Percentiles rank a stretch among this genome's conserved stretches.
These are phyloP conservation scores for Cotoneaster glaucophyllus DNA, from an alignment of 306 rosid genomes.

Conservation along the genomic window DNA sequence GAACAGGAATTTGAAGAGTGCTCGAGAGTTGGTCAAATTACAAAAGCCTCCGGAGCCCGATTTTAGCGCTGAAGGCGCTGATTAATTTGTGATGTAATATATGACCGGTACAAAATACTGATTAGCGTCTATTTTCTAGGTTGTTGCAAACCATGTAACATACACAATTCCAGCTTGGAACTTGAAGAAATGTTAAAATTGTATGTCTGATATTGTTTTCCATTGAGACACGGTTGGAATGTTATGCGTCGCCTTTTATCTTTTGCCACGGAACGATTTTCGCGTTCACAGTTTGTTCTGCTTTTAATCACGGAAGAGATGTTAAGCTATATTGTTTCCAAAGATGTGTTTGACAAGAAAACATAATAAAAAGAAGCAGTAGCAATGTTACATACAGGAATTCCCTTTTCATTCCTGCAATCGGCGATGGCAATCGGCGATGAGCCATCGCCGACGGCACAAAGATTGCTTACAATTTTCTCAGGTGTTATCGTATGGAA, in stretches of 20 bases:
- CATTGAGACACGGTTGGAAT: neutral
- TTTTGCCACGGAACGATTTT: neutral
- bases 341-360: neutral
- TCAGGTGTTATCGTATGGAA: conserved; percentile 22
- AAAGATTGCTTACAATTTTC: conserved; percentile 24
- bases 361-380: neutral
- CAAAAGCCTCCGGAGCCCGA: conserved; percentile 99
- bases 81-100: conserved; percentile 28
- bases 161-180: conserved; percentile 11
- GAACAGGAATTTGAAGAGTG: conserved; percentile 67
- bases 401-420: conserved; percentile 21
- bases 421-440: conserved; percentile 5
- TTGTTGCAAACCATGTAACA: conserved; percentile 27
- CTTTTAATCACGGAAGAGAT: neutral
- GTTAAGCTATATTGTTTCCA: neutral
- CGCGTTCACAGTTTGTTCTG: neutral
- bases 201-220: neutral
- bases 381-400: neutral
- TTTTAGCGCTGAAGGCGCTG: conserved; percentile 78
- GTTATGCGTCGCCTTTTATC: neutral
- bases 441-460: conserved; percentile 11
- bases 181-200: conserved; percentile 14
- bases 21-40: conserved; percentile 72
- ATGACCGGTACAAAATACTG: conserved; percentile 12
- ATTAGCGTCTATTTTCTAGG: conserved; percentile 21